Base-by-base conservation (phyloP, 1,139 yeast genomes). In the Pichia norvegensis region DNA sequence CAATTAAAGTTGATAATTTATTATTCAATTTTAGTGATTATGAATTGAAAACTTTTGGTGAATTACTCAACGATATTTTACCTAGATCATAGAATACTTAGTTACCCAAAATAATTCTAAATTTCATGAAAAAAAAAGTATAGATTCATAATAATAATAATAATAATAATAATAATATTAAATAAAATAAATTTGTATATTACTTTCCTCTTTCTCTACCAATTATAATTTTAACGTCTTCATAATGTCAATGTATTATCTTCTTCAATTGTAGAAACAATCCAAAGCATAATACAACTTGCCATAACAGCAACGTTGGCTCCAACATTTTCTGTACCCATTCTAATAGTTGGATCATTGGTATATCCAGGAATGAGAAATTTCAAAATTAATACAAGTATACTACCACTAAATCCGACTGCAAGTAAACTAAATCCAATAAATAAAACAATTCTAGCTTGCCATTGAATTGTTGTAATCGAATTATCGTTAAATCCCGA, bases 181-280 rank as follows among this genome's bases (percentile, higher is more conserved):
- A 33, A 16, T 16, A 33, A 33, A n/a, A 27, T 27, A 13, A 27
- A 33, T n/a, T 33, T 33, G 36, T 33, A 33, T 33, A 33, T 16
- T 33, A 33, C 36, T 19, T 33, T 8, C 36, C 20, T 27, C 29
- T 27, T 27, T 27, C 13, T 27, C 14, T 27, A 11, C 13, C 14
- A 11, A 27, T 27, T n/a, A n/a, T 8, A 25, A 25, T 8, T 25
- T 16, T 14, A 16, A 17, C 21, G 17, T 10, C 6, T 7, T 36
- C 67, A 87, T 55, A 90, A 71, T 43, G 95, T 84, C 64, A 92
- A 90, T 54, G 95, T 85, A 66, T 88, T 90, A 66, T 90, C 97
- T 61, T 90, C 97, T 63, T 92, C 97, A 50, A 88, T 81, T 62
- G 88, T 90, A 64, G 90, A 97, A 16, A 95, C 87, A 51, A 90